phyloP scores from a whole-genome alignment of 1,284 basidiomycete species.

The Stereum hirsutum region DNA sequence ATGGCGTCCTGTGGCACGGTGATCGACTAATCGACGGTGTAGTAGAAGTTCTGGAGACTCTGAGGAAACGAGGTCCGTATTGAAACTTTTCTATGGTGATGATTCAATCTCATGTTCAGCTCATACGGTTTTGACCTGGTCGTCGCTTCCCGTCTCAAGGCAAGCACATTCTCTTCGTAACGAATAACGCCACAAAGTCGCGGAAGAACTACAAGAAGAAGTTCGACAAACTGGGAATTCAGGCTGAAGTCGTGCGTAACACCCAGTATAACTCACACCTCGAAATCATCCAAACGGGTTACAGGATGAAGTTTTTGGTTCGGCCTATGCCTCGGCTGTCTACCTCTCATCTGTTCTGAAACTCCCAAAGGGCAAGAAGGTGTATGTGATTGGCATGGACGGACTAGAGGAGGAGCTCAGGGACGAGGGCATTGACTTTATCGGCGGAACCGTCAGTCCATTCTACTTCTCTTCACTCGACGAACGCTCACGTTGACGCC shows the following conservation, averaged over 20 bases:
- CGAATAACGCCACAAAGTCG: constrained; percentile 97
- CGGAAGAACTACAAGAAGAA: constrained; percentile 82
- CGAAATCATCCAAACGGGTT: no score
- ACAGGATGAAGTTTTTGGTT: constrained; percentile 93
- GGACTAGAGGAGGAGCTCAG: constrained; percentile 91
- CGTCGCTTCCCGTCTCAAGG: constrained; percentile 30
- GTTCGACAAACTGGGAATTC: constrained; percentile 84
- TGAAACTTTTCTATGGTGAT: constrained; percentile 1
- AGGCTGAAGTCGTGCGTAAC: constrained; percentile 73
- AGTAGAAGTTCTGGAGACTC: constrained; percentile 59
- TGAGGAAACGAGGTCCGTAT: constrained; percentile 55
- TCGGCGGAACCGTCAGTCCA: constrained; percentile 77
- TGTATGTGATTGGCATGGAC: constrained; percentile 91
- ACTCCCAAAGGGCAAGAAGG: constrained; percentile 86
- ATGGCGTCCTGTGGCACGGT: constrained; percentile 93
- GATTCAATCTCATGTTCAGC: not conserved
- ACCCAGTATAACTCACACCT: no score
- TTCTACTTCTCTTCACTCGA: no score
- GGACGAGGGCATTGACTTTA: constrained; percentile 71
- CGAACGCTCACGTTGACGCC: not conserved
- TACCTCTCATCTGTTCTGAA: constrained; percentile 88
- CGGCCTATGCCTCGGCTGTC: constrained; percentile 89
- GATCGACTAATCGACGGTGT: constrained; percentile 74
- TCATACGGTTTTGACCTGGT: not conserved
- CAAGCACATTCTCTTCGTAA: constrained; percentile 91